A percentile compares a stretch with the other conserved stretches of the same genome.
Evolutionary conservation across 164 flowering plant genomes (phyloP).

Genomic region (Protea cynaroides): DNA sequence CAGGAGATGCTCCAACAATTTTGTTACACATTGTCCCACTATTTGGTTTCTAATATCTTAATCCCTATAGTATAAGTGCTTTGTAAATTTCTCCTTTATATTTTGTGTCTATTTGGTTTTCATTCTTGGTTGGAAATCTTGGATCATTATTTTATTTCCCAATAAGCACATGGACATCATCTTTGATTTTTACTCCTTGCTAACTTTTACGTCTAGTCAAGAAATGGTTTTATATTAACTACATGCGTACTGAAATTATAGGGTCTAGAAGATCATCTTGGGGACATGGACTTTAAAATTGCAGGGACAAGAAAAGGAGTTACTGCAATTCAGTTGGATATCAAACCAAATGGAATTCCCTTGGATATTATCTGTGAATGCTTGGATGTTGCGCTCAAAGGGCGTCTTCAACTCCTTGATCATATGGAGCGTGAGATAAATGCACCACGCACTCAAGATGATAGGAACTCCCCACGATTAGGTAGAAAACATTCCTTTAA

Average conservation of each 20-base stretch:
- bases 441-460: constrained; percentile 69
- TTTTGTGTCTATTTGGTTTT: too few species aligned
- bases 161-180: too few species aligned
- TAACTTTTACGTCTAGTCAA: too few species aligned
- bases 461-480: constrained; percentile 60
- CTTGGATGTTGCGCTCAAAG: constrained; percentile 75
- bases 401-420: constrained; percentile 81
- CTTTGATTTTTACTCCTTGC: too few species aligned
- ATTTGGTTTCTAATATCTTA: too few species aligned
- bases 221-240: too few species aligned
- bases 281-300: constrained; percentile 98
- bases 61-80: too few species aligned
- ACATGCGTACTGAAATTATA: constrained; percentile 15
- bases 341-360: constrained; percentile 98
- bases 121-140: too few species aligned
- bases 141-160: too few species aligned
- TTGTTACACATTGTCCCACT: too few species aligned
- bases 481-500: constrained; percentile 30
- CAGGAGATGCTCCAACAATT: too few species aligned
- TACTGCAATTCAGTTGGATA: constrained; percentile 93
- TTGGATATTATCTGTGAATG: constrained; percentile 81
- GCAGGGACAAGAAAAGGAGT: constrained; percentile 90
- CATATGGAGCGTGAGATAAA: constrained; percentile 82
- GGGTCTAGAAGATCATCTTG: constrained; percentile 99
- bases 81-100: too few species aligned